Base-by-base conservation (phyloP, 305 asterid genomes). In the Euphrasia arctica region DNA sequence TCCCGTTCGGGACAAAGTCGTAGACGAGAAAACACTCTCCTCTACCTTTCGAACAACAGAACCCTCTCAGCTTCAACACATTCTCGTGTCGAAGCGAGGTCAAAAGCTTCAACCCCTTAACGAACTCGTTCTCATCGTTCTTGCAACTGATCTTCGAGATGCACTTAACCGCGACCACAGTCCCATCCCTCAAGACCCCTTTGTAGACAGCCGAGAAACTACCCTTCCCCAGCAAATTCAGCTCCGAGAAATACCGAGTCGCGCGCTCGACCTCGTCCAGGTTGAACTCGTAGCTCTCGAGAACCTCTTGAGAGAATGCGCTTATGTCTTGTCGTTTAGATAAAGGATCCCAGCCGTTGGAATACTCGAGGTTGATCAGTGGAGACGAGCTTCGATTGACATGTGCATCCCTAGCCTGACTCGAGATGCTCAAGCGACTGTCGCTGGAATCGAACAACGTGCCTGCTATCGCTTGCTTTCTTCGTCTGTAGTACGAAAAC, bases 1-100 rank as follows among this genome's bases (percentile, higher is more conserved):
- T 90, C 54, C 96, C 98, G 8, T 93, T 85, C 0, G 95, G 80
- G 9, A 90, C 94, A 2, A 82, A 93, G 14, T 93, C 96, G 0
- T 90, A 90, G 58, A 93, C 71, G 39, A 93, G 96, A 66, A 93
- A 93, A 79, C 97, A 93, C 72, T 90, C 98, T 36, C 97, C 98
- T 32, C 98, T 76, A 6, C 91, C 95, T 72, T 85, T 90, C 0
- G 98, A 93, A 68, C 97, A 90, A 62, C 98, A 90, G 67, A 93
- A 88, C 66, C 98, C 98, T 79, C 97, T 82, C 79, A 90, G 70
- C 80, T 87, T 83, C 70, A 80, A 64, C 54, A 93, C 80, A 71
- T 93, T 90, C 49, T 88, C 95, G 28, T 93, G 97, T 90, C 85
- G n/a, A n/a, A 93, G 70, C 1, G 95, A 80, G 51, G 91, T 83